Percentiles rank a stretch among this genome's conserved stretches.
These are phyloP conservation scores for Moesziomyces parantarcticus DNA, from an alignment of 1,284 basidiomycete species.

Conservation along the genomic window DNA sequence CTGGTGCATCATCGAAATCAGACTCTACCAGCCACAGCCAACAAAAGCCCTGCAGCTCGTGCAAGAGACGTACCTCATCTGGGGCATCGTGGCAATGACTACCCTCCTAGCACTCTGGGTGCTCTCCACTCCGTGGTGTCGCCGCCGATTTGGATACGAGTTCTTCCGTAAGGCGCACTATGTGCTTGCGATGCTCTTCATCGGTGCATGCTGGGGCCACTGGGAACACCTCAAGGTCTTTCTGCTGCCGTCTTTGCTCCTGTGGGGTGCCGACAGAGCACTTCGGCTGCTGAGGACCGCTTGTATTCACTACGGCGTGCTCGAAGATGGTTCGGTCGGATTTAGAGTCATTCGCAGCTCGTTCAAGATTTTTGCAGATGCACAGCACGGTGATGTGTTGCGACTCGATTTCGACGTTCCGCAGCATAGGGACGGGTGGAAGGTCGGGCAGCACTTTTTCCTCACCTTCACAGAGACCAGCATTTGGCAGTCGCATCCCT, in stretches of 20 bases:
- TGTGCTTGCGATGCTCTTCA: conserved; percentile 34
- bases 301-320: no score
- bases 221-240: conserved; percentile 35
- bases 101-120: no score
- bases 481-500: conserved; percentile 42
- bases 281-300: no score
- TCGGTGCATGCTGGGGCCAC: conserved; percentile 40
- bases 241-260: conserved; percentile 24
- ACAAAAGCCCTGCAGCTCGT: no score
- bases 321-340: no score
- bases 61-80: no score
- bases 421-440: conserved; percentile 5
- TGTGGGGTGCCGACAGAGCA: conserved; percentile 12
- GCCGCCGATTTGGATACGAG: not conserved
- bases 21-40: conserved; percentile 20
- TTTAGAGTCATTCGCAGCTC: no score
- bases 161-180: conserved; percentile 40
- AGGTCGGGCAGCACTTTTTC: conserved; percentile 35
- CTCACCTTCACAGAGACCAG: conserved; percentile 22
- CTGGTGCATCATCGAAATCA: conserved; percentile 31
- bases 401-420: no score
- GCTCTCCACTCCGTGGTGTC: no score
- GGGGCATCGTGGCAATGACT: no score
- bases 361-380: no score
- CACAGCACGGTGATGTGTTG: no score